Percentiles rank a stretch among this genome's conserved stretches.
Conservation (phyloP, 495 filamentous ascomycete species). For the Penicillium pulvis region DNA sequence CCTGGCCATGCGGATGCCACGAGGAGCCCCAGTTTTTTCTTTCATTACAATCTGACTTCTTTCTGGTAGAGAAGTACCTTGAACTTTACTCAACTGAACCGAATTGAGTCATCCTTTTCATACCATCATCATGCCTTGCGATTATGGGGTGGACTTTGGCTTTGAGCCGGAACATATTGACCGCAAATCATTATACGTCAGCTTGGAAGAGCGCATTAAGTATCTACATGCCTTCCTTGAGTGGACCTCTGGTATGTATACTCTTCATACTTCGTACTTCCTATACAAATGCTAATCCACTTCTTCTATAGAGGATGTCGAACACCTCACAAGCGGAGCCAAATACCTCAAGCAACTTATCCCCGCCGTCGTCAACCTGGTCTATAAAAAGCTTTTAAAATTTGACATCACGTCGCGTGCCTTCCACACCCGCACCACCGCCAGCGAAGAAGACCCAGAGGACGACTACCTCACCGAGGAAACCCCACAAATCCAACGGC, state of each 20-base stretch:
- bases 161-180: conserved; percentile 58
- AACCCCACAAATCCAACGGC: conserved; percentile 69
- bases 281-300: conserved; percentile 3
- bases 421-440: conserved; percentile 67
- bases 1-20: conserved; percentile 22
- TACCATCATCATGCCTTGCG: background rate
- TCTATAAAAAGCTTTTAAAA: conserved; percentile 74
- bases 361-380: conserved; percentile 66
- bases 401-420: conserved; percentile 74
- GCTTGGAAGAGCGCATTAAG: conserved; percentile 64
- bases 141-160: conserved; percentile 21
- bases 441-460: conserved; percentile 58
- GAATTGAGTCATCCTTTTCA: background rate
- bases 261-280: conserved; percentile 15
- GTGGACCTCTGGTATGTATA: conserved; percentile 60
- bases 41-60: background rate
- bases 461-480: conserved; percentile 63
- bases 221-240: conserved; percentile 75
- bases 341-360: conserved; percentile 77
- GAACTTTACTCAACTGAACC: background rate
- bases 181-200: conserved; percentile 68
- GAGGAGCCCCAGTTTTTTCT: conserved; percentile 21
- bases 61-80: conserved; percentile 1
- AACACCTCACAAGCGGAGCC: conserved; percentile 62
- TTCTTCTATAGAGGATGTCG: conserved; percentile 58